Base-by-base conservation (phyloP, 192 early-diverging fungal species). In the Lobosporangium transversale region DNA sequence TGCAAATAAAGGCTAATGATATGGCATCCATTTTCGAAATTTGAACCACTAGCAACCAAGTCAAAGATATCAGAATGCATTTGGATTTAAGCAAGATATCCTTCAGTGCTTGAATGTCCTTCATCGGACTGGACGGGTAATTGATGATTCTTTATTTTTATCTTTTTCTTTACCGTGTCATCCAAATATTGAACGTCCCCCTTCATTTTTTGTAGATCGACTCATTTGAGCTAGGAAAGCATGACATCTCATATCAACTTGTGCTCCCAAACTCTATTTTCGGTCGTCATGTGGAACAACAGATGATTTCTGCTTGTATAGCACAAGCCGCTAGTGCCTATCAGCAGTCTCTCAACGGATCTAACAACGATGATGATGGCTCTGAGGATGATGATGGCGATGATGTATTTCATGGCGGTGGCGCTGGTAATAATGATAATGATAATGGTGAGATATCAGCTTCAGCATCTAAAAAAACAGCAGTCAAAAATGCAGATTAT, bases 1-100 rank as follows among this genome's bases (percentile, higher is more conserved):
- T n/a, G n/a, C n/a, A n/a, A n/a, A n/a, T n/a, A n/a, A n/a, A n/a
- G n/a, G n/a, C n/a, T n/a, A n/a, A n/a, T n/a, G n/a, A n/a, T n/a
- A n/a, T n/a, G n/a, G n/a, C n/a, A n/a, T n/a, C n/a, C n/a, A n/a
- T n/a, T n/a, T n/a, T n/a, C n/a, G n/a, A n/a, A n/a, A n/a, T n/a
- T n/a, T n/a, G n/a, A n/a, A n/a, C n/a, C n/a, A n/a, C 6, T 57
- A 76, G 73, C 73, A 76, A 76, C 73, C 73, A 10, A 76, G 58
- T n/a, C 73, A 67, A 45, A 47, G 73, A 48, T 76, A 76, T 52
- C 73, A 76, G 20, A 76, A 62, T 18, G 73, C 73, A 17, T 76
- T 76, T 21, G 73, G 73, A 18, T 60, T 76, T 53, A 76, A 76
- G 27, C 73, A 76, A 26, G 73, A 76, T 44, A 76, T 76, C 12